Percentiles rank a stretch among this genome's conserved stretches.
Evolutionary conservation across 495 filamentous ascomycete species (phyloP).

Genomic region (Lepraria neglecta): DNA sequence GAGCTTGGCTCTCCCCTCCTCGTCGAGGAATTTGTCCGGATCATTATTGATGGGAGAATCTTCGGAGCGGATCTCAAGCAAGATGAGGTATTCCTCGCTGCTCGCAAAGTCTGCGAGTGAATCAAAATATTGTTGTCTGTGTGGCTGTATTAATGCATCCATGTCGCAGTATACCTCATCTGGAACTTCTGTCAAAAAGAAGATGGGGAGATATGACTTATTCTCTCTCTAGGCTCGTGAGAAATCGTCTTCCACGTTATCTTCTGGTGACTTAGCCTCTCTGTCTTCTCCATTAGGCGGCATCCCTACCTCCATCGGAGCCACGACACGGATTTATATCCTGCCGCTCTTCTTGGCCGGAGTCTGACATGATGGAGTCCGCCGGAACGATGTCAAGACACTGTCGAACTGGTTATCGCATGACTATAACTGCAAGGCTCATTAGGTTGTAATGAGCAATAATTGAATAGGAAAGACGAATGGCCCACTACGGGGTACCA

Average conservation of each 20-base stretch:
- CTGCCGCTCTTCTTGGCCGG: not conserved
- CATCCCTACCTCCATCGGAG: not conserved
- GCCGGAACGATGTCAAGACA: not conserved
- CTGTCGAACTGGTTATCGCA: not conserved
- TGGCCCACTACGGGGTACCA: too few relatives aligned
- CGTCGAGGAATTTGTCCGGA: not conserved
- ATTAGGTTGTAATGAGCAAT: not conserved
- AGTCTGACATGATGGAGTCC: not conserved
- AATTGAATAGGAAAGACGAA: not conserved
- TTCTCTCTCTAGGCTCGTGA: not conserved
- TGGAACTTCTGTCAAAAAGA: not conserved
- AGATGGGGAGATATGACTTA: not conserved
- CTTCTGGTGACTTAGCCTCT: not conserved
- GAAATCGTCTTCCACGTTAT: too few relatives aligned
- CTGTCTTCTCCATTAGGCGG: too few relatives aligned
- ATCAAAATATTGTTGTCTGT: not conserved
- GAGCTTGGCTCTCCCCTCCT: not conserved
- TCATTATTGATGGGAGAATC: not conserved
- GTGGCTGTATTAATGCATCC: not conserved
- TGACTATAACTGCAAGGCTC: not conserved
- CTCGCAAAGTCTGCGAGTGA: not conserved
- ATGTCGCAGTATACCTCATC: not conserved
- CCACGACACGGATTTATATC: not conserved
- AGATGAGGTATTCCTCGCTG: not conserved
- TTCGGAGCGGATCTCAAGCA: not conserved